Evolutionary conservation across 495 filamentous ascomycete genomes (phyloP), one percentile per base, ranked within the genome.

Genomic region (Penicillium egyptiacum): DNA sequence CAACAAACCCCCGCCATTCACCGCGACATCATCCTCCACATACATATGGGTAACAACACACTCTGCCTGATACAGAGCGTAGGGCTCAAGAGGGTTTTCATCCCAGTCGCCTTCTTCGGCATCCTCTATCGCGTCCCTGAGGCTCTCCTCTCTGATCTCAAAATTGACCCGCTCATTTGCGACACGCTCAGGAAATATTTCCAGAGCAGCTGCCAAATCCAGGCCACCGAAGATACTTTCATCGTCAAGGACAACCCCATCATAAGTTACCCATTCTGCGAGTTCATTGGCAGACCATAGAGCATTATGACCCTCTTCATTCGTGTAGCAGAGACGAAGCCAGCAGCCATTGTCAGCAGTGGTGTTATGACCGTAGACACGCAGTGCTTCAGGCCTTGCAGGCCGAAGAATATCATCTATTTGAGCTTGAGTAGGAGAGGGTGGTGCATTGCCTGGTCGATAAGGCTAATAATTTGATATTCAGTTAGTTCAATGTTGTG

Each of bases 61-160:
- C 11, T 45, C 41, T 7, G 25, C 44, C 11, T 46, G 44, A 30
- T 46, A 46, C 11, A 30, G 25, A 23, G 9, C 51, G 14, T 54
- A 54, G 2, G 20, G 17, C 22, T n/a, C 33, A 43, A 53, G 23
- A 25, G 23, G 23, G 23, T 25, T 25, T 25, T 25, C 50, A 42
- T 28, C 50, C 12, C 46, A 23, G 71, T 64, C 60, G 81, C 60
- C 23, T 74, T 70, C 17, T 78, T 59, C 41, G 80, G 74, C 16
- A 17, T 43, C 22, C 41, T 44, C 22, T 42, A 25, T 43, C 37
- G 35, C 23, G 11, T 53, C 50, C 26, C 37, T 25, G 35, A 53
- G 37, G 20, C 22, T 30, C 35, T 43, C 14, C 35, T 43, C 37
- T 43, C 50, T 43, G 9, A 43, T 22, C 37, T 53, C 50, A 25